Percentiles rank a stretch among this genome's conserved stretches.
phyloP scores from a whole-genome alignment of 2,329 filamentous ascomycete genomes.

The Decorospora gaudefroyi region DNA sequence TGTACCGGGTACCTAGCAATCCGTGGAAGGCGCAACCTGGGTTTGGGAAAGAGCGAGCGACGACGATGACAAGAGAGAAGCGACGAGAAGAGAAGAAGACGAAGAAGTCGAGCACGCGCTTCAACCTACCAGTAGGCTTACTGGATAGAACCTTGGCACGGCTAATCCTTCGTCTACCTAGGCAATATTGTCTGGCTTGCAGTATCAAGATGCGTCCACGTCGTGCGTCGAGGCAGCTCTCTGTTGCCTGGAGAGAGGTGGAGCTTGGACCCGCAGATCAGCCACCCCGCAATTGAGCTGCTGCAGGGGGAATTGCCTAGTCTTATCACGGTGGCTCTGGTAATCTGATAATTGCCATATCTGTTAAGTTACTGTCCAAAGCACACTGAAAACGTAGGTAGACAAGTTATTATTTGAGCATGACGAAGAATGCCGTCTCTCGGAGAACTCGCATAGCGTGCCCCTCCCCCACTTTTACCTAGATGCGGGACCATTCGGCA shows the following conservation, averaged over 20 bases:
- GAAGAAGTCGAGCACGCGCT: constrained; percentile 2
- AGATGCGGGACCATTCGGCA: constrained; percentile 14
- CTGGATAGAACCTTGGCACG: constrained; percentile 18
- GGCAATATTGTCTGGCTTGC: constrained; percentile 19
- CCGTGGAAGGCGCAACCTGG: background rate
- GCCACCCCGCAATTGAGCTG: constrained; percentile 1
- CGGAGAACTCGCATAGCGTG: constrained; percentile 9
- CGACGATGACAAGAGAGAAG: no score
- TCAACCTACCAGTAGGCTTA: constrained; percentile 7
- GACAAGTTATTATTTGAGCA: background rate
- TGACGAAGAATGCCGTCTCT: constrained; percentile 9
- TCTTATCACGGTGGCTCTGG: background rate
- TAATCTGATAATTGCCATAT: background rate
- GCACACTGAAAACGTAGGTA: background rate
- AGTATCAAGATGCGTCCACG: constrained; percentile 9
- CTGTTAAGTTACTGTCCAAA: no score
- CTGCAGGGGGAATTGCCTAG: background rate
- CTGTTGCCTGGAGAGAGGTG: constrained; percentile 27
- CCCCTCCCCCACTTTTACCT: constrained; percentile 26
- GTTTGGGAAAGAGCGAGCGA: constrained; percentile 7
- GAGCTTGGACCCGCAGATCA: constrained; percentile 20
- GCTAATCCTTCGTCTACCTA: constrained; percentile 2
- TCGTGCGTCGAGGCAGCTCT: constrained; percentile 13
- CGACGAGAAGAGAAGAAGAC: constrained; percentile 8
- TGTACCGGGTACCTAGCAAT: constrained; percentile 9